A percentile compares a stretch with the other conserved stretches of the same genome.
These are phyloP conservation scores for Geotrichum reessii DNA, from an alignment of 1,139 yeast species.

Conservation along the genomic window DNA sequence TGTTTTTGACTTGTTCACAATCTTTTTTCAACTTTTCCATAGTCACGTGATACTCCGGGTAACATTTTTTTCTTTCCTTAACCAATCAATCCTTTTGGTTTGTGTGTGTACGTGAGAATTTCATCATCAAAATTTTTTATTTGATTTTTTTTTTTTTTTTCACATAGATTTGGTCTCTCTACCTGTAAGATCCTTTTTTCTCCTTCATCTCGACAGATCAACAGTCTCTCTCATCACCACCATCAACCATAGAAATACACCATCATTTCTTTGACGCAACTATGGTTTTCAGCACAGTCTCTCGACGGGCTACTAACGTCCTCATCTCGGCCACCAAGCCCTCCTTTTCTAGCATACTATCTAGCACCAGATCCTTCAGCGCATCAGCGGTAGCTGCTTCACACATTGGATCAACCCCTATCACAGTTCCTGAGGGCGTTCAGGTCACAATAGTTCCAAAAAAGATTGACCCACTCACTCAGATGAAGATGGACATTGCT, in stretches of 20 bases:
- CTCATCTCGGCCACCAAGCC: neutral
- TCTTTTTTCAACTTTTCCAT: neutral
- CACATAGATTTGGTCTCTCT: neutral
- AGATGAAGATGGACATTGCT: slow-evolving; percentile 29
- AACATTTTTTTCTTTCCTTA: neutral
- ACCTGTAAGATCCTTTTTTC: no score
- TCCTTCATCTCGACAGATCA: neutral
- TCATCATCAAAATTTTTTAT: neutral
- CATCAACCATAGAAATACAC: neutral
- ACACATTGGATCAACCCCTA: slow-evolving; percentile 58
- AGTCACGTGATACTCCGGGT: slow-evolving; percentile 1
- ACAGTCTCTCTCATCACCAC: neutral
- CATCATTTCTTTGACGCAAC: neutral
- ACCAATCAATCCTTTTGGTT: neutral
- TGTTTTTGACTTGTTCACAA: no score
- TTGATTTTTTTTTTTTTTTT: neutral
- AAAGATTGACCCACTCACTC: slow-evolving; percentile 48
- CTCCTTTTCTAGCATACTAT: neutral
- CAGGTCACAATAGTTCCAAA: slow-evolving; percentile 36
- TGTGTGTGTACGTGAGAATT: neutral
- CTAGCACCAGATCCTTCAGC: slow-evolving; percentile 4
- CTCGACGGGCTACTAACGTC: slow-evolving; percentile 3
- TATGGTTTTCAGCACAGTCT: neutral
- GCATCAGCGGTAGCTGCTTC: slow-evolving; percentile 31
- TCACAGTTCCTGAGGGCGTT: slow-evolving; percentile 52